Evolutionary conservation across 495 filamentous ascomycete genomes (phyloP).

Genomic region (Aspergillus mulundensis): DNA sequence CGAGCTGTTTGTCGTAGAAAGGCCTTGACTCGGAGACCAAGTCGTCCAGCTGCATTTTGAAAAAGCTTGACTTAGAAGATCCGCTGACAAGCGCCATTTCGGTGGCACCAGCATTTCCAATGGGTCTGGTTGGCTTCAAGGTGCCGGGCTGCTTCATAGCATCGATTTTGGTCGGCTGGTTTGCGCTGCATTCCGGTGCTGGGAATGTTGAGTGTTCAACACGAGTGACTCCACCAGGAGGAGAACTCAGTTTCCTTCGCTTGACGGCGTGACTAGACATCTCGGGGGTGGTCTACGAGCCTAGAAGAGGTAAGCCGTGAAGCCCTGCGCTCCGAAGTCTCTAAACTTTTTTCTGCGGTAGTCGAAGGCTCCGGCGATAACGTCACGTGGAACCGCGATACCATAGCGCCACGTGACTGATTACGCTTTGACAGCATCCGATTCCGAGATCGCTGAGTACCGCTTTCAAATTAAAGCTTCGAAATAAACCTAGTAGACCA

Average conservation of each 20-base stretch:
- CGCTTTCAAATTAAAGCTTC: too few species aligned
- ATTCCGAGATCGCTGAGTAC: too few species aligned
- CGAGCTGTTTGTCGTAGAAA: slow-evolving; percentile 62
- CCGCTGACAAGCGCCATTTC: slow-evolving; percentile 43
- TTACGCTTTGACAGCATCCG: too few species aligned
- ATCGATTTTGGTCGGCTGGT: not conserved
- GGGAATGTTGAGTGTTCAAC: not conserved
- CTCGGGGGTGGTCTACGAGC: not conserved
- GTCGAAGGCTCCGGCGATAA: slow-evolving; percentile 13
- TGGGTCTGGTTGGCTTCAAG: slow-evolving; percentile 11
- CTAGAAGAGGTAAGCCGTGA: too few species aligned
- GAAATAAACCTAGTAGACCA: too few species aligned
- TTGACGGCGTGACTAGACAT: slow-evolving; percentile 37
- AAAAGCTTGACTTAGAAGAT: slow-evolving; percentile 66
- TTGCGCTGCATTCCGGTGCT: not conserved
- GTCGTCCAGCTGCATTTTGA: slow-evolving; percentile 86
- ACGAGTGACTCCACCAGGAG: slow-evolving; percentile 21
- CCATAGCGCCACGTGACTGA: not conserved
- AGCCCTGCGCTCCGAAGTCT: not conserved
- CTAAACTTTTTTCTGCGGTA: slow-evolving; percentile 4
- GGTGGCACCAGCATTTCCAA: slow-evolving; percentile 29
- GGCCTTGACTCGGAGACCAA: slow-evolving; percentile 65
- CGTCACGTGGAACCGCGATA: not conserved
- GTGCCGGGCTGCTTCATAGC: slow-evolving; percentile 2
- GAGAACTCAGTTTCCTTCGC: slow-evolving; percentile 36